Percentiles rank a stretch among this genome's conserved stretches.
Conservation (phyloP, 2,329 filamentous ascomycete species). For the Tolypocladium tropicale region DNA sequence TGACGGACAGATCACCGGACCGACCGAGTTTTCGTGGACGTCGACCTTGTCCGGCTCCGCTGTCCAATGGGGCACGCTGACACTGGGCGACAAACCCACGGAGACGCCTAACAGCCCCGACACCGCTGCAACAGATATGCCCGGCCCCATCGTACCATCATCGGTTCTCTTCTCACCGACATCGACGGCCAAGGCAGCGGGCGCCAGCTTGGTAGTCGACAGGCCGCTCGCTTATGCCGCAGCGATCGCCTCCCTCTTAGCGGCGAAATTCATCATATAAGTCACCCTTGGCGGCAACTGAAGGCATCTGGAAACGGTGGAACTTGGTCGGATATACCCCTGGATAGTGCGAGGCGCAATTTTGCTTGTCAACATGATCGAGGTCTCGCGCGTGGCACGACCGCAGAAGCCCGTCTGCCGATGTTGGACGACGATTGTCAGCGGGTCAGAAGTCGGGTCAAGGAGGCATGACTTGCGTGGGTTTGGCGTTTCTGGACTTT, state of each 20-base stretch:
- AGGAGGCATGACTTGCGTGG: background rate
- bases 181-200: slow-evolving; percentile 1
- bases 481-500: background rate
- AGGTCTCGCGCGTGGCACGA: background rate
- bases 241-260: background rate
- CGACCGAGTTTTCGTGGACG: slow-evolving; percentile 33
- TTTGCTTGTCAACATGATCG: background rate
- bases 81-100: slow-evolving; percentile 27
- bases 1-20: slow-evolving; percentile 27
- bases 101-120: slow-evolving; percentile 16
- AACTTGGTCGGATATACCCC: background rate
- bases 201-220: background rate
- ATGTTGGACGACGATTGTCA: background rate
- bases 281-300: background rate
- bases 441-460: background rate
- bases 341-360: background rate
- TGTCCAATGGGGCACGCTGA: slow-evolving; percentile 34
- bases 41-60: slow-evolving; percentile 30
- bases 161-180: slow-evolving; percentile 4
- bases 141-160: slow-evolving; percentile 5
- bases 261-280: background rate
- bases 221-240: background rate
- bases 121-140: slow-evolving; percentile 10
- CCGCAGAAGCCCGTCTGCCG: background rate
- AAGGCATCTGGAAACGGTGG: background rate